Conservation (phyloP, 352 stramenopile genomes). For the Globisporangium apiculatum region DNA sequence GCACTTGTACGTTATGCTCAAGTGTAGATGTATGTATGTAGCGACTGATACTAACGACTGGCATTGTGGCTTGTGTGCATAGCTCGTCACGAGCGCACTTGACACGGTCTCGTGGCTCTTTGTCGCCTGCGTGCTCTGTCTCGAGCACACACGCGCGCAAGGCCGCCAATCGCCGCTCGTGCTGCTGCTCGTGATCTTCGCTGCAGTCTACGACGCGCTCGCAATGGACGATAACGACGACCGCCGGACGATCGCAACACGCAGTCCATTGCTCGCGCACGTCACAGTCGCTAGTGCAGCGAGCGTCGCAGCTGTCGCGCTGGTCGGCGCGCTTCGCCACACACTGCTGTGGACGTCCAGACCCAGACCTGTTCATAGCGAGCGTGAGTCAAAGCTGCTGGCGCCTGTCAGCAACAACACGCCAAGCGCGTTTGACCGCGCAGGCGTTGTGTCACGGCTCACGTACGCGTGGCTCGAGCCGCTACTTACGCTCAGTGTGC, state of each 20-base stretch:
- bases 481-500: conserved; percentile 42
- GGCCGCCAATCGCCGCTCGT: neutral
- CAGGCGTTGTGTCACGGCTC: conserved; percentile 47
- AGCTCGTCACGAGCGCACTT: conserved; percentile 14
- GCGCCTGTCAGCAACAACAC: neutral
- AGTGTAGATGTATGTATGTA: neutral
- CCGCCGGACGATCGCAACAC: neutral
- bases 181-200: conserved; percentile 13
- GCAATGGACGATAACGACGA: neutral
- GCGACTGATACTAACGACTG: neutral
- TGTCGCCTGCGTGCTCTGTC: conserved; percentile 10
- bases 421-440: conserved; percentile 41
- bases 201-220: conserved; percentile 11
- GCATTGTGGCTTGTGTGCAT: neutral
- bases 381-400: neutral
- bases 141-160: conserved; percentile 6
- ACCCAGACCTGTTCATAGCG: neutral
- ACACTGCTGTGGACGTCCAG: too few species aligned
- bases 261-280: neutral
- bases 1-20: conserved; percentile 20
- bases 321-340: conserved; percentile 12
- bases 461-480: conserved; percentile 65
- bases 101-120: conserved; percentile 13
- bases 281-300: neutral
- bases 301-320: neutral